Evolutionary conservation across 306 rosid species (phyloP).

Genomic region (Cicer pinnatifidum): DNA sequence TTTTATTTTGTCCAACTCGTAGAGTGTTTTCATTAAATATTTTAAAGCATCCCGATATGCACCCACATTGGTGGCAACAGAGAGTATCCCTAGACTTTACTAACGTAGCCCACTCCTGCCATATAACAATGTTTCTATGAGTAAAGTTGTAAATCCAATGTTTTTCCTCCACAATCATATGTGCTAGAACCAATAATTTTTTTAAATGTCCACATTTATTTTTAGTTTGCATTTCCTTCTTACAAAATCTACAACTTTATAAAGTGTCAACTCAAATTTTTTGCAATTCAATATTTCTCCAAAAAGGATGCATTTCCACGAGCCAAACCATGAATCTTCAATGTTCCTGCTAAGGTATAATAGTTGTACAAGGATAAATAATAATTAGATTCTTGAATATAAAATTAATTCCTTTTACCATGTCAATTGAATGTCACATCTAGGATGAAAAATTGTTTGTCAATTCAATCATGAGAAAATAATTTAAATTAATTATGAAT

Average conservation of each 20-base stretch:
- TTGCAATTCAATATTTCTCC: conserved; percentile 62
- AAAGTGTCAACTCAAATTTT: conserved; percentile 54
- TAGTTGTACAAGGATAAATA: conserved; percentile 11
- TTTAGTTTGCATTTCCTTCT: conserved; percentile 66
- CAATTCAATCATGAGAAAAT: too few relatives aligned
- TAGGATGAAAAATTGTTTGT: too few relatives aligned
- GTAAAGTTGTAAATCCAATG: conserved; percentile 50
- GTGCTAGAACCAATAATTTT: conserved; percentile 47
- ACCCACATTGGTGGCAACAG: too few relatives aligned
- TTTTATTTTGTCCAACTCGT: neutral
- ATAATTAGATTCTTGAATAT: conserved; percentile 18
- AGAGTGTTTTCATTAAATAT: conserved; percentile 30
- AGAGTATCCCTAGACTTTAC: conserved; percentile 44
- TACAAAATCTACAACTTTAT: conserved; percentile 38
- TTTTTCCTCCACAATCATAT: conserved; percentile 49
- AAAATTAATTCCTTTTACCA: conserved; percentile 12
- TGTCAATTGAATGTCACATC: neutral
- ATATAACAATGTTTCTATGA: conserved; percentile 61
- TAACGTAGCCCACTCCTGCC: conserved; percentile 53
- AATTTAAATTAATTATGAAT: too few relatives aligned
- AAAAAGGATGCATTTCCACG: conserved; percentile 72
- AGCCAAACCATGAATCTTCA: conserved; percentile 82
- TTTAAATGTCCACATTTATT: conserved; percentile 64
- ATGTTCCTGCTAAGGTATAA: conserved; percentile 58
- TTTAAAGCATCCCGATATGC: neutral